These are phyloP conservation scores for Cyclostephanos invisitatus DNA, from an alignment of 108 stramenopile species.

Conservation along the genomic window DNA sequence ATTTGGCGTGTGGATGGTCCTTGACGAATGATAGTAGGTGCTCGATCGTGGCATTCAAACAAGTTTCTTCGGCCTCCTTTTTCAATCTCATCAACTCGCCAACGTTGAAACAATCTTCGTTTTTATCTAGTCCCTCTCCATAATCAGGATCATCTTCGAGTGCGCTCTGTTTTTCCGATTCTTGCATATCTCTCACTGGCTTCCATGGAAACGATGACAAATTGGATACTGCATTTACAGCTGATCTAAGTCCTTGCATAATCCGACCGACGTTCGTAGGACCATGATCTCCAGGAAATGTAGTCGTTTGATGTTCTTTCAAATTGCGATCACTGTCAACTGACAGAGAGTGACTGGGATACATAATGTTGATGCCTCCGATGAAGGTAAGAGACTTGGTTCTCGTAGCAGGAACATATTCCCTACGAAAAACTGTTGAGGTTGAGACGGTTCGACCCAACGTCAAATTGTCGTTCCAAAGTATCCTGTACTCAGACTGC, in stretches of 20 bases:
- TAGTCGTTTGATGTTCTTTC: slow-evolving; percentile 7
- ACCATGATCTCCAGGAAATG: slow-evolving; percentile 15
- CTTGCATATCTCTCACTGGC: slow-evolving; percentile 43
- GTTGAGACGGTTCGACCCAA: slow-evolving; percentile 23
- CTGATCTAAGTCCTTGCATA: slow-evolving; percentile 19
- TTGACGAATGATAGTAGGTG: slow-evolving; percentile 24
- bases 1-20: slow-evolving; percentile 56
- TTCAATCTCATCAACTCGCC: slow-evolving; percentile 52
- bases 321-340: neutral
- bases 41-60: slow-evolving; percentile 44
- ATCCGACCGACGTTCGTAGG: slow-evolving; percentile 17
- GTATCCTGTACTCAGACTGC: slow-evolving; percentile 59
- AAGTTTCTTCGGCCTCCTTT: slow-evolving; percentile 59
- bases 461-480: slow-evolving; percentile 68
- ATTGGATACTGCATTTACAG: slow-evolving; percentile 30
- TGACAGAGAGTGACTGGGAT: slow-evolving; percentile 2
- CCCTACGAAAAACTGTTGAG: slow-evolving; percentile 18
- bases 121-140: slow-evolving; percentile 46
- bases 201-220: slow-evolving; percentile 31
- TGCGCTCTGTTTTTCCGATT: slow-evolving; percentile 54
- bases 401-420: slow-evolving; percentile 26
- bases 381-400: neutral
- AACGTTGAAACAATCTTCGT: slow-evolving; percentile 55
- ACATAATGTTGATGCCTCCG: neutral
- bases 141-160: slow-evolving; percentile 60